A percentile compares a stretch with the other conserved stretches of the same genome.
Evolutionary conservation across 2,329 filamentous ascomycete species (phyloP).

Genomic region (Sphaerulina musiva): DNA sequence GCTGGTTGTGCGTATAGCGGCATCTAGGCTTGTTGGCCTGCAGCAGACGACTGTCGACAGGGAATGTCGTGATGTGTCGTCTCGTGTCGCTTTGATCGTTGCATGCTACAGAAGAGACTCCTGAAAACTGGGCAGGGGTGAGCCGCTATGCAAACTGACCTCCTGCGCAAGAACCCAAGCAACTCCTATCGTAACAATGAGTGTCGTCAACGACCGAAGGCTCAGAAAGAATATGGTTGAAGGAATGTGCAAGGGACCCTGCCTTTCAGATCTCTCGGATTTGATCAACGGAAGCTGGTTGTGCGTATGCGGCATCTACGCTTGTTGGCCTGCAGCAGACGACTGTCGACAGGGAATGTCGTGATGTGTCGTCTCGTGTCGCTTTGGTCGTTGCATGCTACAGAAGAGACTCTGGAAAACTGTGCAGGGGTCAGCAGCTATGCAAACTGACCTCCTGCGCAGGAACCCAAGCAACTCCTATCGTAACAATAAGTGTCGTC

Average conservation of each 20-base stretch:
- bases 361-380: neutral
- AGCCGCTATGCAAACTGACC: slow-evolving; percentile 2
- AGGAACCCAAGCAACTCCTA: neutral
- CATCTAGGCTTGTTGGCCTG: too few species aligned
- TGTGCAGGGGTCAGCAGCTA: neutral
- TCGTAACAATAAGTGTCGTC: neutral
- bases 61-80: neutral
- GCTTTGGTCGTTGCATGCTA: neutral
- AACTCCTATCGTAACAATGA: neutral
- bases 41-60: neutral
- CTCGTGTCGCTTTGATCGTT: neutral
- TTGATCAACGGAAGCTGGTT: neutral
- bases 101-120: neutral
- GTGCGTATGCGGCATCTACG: neutral
- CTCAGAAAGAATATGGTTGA: neutral
- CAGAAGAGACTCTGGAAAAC: neutral
- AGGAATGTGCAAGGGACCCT: neutral
- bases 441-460: neutral
- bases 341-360: neutral
- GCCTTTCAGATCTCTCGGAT: neutral
- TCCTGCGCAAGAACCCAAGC: neutral
- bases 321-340: neutral
- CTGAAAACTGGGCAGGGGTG: neutral
- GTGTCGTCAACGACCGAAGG: slow-evolving; percentile 1
- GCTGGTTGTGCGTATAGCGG: too few species aligned